phyloP scores from a whole-genome alignment of 148 eudicot species.

The Vaccinium vitisidaea region DNA sequence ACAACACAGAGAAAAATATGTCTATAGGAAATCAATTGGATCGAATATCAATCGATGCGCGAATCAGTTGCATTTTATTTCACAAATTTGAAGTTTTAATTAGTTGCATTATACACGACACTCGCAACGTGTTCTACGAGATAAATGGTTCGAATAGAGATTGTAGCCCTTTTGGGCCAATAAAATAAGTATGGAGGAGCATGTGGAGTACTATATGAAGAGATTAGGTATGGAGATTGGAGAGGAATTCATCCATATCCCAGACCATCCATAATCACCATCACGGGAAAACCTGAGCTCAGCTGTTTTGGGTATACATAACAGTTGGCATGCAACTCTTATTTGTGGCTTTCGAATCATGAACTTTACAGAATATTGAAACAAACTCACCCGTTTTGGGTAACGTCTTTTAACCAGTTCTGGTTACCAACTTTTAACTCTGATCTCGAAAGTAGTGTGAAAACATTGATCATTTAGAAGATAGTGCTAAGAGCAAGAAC shows the following conservation, averaged over 20 bases:
- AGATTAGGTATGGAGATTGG: too few species aligned
- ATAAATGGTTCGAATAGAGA: neutral
- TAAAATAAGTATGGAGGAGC: neutral
- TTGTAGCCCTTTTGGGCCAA: neutral
- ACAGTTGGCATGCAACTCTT: neutral
- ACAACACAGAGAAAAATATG: neutral
- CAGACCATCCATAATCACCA: neutral
- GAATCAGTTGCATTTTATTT: neutral
- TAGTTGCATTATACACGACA: neutral
- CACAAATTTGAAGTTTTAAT: neutral
- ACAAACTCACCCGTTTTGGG: neutral
- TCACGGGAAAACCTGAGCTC: neutral
- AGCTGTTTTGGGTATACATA: neutral
- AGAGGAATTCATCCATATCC: too few species aligned
- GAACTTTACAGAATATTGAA: neutral
- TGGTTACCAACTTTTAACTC: neutral
- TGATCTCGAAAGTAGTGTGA: slow-evolving; percentile 7
- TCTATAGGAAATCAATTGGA: neutral
- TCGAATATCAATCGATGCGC: neutral
- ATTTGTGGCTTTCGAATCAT: neutral
- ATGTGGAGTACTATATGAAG: too few species aligned
- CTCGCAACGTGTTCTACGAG: neutral
- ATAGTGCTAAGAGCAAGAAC: neutral
- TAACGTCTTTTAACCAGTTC: too few species aligned
- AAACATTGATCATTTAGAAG: neutral